Base-by-base conservation (phyloP, 1,284 basidiomycete species). In the Irpex lacteus region DNA sequence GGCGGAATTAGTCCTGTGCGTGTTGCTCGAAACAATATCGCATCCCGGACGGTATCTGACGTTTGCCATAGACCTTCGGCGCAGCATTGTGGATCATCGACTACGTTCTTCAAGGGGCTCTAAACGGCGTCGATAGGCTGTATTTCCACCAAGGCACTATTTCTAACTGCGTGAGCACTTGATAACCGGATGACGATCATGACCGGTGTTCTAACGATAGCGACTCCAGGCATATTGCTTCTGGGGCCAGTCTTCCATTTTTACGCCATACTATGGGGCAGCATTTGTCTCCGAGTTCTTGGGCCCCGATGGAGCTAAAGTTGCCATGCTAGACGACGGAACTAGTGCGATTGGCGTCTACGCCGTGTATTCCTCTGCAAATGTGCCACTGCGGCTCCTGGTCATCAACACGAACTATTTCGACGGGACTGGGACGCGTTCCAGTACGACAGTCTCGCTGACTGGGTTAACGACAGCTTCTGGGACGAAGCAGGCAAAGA, bases 61-160 rank as follows among this genome's bases (percentile, higher is more conserved):
- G 3, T 3, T 26, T 26, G 21, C 3, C 21, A 26, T 36, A 66
- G 65, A 81, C 78, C 0, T 81, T 79, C 64, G 81, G 80, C 9
- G 80, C 80, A 0, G 80, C 73, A 1, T 70, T 82, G 2, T 82
- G 81, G 81, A 76, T 81, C 56, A 71, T 81, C 36, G 80, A 82
- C 68, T 81, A 81, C 62, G 76, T 79, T n/a, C 71, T 82, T 8
- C 80, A 81, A 67, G 76, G 74, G 34, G 76, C 78, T 1, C 66
- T 80, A 44, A 75, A 77, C 54, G 78, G 78, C 11, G 75, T 77
- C 7, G 76, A 80, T 60, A 67, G 79, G 19, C 71, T 80, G 6
- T 81, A 81, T 67, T 81, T 81, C 70, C 80, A 82, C 68, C 80
- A 82, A 66, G 81, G 80, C 54, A 78, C 78, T 8, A 78, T 80